Conservation (phyloP, 768 basidiomycete genomes). For the Pholiota molesta region DNA sequence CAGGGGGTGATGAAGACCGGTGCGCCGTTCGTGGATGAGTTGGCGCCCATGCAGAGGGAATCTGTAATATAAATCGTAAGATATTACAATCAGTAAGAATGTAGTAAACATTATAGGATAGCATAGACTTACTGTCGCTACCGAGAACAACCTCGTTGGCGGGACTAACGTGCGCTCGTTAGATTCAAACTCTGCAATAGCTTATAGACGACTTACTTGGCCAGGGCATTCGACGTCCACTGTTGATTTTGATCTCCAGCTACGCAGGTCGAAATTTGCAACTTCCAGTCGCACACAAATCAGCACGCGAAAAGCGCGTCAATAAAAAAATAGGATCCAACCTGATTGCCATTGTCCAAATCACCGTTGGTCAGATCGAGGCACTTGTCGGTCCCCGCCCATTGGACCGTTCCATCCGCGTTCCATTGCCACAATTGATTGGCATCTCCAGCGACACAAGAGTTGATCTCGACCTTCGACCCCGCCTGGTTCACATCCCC, state of each 20-base stretch:
- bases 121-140: background rate
- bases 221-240: conserved; percentile 4
- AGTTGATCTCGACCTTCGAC: conserved; percentile 4
- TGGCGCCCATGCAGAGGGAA: conserved; percentile 3
- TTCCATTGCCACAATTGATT: conserved; percentile 9
- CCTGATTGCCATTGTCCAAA: conserved; percentile 4
- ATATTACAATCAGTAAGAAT: too few relatives aligned
- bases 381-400: background rate
- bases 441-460: background rate
- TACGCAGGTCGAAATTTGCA: conserved; percentile 3
- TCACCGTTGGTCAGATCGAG: conserved; percentile 4
- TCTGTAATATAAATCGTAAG: background rate
- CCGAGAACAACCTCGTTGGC: background rate
- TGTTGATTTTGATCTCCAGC: conserved; percentile 1
- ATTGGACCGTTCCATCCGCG: background rate
- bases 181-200: too few relatives aligned
- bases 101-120: too few relatives aligned
- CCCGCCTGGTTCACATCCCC: background rate
- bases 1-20: conserved; percentile 3
- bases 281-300: background rate
- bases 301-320: background rate
- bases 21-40: conserved; percentile 2
- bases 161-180: background rate
- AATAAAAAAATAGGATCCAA: background rate
- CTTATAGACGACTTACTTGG: background rate